Evolutionary conservation across 2,329 filamentous ascomycete genomes (phyloP).

Genomic region (Tetracladium maxilliforme): DNA sequence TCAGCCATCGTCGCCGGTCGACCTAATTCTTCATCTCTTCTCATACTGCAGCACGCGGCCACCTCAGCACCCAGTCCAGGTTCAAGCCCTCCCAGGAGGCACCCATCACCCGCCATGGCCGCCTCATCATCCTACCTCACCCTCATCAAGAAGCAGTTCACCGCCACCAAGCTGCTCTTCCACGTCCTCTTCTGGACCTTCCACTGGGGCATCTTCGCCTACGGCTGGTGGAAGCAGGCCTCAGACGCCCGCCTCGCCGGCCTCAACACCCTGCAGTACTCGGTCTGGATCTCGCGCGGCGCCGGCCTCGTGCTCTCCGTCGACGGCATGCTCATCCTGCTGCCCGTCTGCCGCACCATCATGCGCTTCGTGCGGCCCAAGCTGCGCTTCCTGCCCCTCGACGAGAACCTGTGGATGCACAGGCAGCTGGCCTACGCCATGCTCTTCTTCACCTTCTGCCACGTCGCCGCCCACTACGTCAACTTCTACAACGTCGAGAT

Average conservation of each 20-base stretch:
- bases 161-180: slow-evolving; percentile 58
- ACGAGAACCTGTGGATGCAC: slow-evolving; percentile 96
- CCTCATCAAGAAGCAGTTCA: slow-evolving; percentile 50
- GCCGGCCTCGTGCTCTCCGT: slow-evolving; percentile 75
- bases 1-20: too few relatives aligned
- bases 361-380: slow-evolving; percentile 77
- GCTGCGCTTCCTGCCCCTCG: slow-evolving; percentile 76
- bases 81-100: slow-evolving; percentile 1
- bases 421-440: slow-evolving; percentile 84
- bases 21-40: too few relatives aligned
- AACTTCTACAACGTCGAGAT: slow-evolving; percentile 97
- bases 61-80: too few relatives aligned
- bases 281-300: slow-evolving; percentile 92
- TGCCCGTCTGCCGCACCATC: slow-evolving; percentile 90
- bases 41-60: too few relatives aligned
- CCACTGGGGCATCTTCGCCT: slow-evolving; percentile 66
- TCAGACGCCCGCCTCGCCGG: slow-evolving; percentile 52
- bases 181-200: slow-evolving; percentile 69
- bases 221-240: slow-evolving; percentile 78
- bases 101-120: background rate
- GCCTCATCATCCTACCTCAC: slow-evolving; percentile 1
- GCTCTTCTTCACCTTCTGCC: slow-evolving; percentile 66
- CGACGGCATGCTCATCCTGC: slow-evolving; percentile 73
- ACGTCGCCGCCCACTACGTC: slow-evolving; percentile 77
- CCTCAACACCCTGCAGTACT: slow-evolving; percentile 71